Evolutionary conservation across 495 filamentous ascomycete genomes (phyloP).

Genomic region (Aspergillus panamensis): DNA sequence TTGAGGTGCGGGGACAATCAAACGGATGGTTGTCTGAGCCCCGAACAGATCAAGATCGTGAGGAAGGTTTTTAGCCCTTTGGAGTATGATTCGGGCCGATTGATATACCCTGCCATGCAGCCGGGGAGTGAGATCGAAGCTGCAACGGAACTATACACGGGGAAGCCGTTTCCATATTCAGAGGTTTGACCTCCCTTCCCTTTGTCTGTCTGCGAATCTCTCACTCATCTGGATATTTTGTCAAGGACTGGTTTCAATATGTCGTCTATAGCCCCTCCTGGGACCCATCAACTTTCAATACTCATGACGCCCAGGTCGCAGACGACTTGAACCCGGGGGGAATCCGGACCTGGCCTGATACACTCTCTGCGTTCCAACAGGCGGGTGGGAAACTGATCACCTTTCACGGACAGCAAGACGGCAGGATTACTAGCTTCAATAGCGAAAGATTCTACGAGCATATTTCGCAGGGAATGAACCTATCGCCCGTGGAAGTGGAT

Average conservation of each 20-base stretch:
- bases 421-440: constrained; percentile 24
- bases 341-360: constrained; percentile 33
- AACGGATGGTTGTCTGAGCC: background rate
- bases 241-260: constrained; percentile 33
- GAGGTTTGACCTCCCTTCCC: background rate
- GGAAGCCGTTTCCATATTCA: background rate
- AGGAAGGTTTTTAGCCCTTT: constrained; percentile 47
- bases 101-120: constrained; percentile 43
- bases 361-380: constrained; percentile 26
- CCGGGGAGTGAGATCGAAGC: constrained; percentile 24
- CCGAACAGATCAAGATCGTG: constrained; percentile 22
- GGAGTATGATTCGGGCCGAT: constrained; percentile 36
- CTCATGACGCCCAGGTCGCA: constrained; percentile 23
- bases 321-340: constrained; percentile 26
- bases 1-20: constrained; percentile 37
- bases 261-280: constrained; percentile 42
- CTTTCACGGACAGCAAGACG: constrained; percentile 33
- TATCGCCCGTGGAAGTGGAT: constrained; percentile 32
- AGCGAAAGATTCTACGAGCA: constrained; percentile 24
- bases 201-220: background rate
- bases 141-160: constrained; percentile 17
- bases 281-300: constrained; percentile 29
- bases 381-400: constrained; percentile 35
- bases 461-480: constrained; percentile 29
- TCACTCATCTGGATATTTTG: background rate